phyloP scores from a whole-genome alignment of 2,329 filamentous ascomycete genomes.

The Alternaria panax region DNA sequence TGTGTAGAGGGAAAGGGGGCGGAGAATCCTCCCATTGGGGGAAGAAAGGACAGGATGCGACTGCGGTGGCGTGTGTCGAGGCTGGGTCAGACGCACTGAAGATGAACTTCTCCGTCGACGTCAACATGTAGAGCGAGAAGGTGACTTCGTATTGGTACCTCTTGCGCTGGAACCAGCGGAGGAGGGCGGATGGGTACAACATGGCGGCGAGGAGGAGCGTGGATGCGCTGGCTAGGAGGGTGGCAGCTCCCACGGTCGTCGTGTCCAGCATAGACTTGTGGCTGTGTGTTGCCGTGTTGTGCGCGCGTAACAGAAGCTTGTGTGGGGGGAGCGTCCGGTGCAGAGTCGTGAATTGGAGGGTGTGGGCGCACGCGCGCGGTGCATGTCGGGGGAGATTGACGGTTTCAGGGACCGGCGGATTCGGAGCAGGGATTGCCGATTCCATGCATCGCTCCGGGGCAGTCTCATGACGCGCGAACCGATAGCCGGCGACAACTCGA shows the following conservation, averaged over 20 bases:
- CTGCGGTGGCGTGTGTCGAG: not conserved
- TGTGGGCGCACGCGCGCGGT: not conserved
- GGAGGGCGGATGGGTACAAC: slow-evolving; percentile 62
- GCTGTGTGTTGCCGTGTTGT: not conserved
- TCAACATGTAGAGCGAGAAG: slow-evolving; percentile 96
- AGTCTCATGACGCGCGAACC: slow-evolving; percentile 5
- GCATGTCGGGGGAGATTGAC: slow-evolving; percentile 7
- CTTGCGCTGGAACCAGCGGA: slow-evolving; percentile 91
- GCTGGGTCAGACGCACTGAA: slow-evolving; percentile 73
- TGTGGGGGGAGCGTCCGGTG: not conserved
- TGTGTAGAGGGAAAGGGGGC: slow-evolving; percentile 1
- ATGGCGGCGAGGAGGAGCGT: slow-evolving; percentile 54
- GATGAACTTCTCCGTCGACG: slow-evolving; percentile 92
- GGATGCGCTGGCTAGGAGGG: slow-evolving; percentile 47
- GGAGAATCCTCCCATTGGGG: not conserved
- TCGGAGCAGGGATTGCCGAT: slow-evolving; percentile 6
- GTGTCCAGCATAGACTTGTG: slow-evolving; percentile 39
- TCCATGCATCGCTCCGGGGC: not conserved
- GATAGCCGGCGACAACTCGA: not conserved
- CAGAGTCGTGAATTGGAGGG: not conserved
- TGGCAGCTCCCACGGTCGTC: slow-evolving; percentile 45
- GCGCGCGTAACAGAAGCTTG: not conserved
- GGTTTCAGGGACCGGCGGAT: slow-evolving; percentile 14
- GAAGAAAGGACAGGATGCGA: not conserved
- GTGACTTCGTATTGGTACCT: slow-evolving; percentile 99